Conservation (phyloP, 768 basidiomycete genomes). For the Trametes maxima region DNA sequence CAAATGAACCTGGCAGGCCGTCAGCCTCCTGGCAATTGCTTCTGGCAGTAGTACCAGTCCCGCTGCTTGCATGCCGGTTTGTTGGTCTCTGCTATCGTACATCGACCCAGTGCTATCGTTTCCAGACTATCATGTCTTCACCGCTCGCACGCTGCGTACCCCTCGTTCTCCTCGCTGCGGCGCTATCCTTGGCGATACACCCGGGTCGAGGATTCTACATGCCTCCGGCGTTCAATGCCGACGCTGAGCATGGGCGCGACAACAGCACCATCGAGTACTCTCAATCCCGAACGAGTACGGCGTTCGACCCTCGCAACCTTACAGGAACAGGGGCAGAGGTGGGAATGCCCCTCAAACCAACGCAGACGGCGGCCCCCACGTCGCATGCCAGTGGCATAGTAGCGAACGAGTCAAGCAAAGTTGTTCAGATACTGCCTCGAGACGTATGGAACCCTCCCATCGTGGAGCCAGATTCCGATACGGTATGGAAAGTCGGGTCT, state of each 20-base stretch:
- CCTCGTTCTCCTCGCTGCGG: neutral
- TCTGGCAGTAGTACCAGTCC: too few species aligned
- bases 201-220: slow-evolving; percentile 17
- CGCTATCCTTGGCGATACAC: neutral
- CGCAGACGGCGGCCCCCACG: neutral
- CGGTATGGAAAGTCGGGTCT: slow-evolving; percentile 54
- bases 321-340: neutral
- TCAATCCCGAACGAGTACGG: neutral
- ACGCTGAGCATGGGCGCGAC: neutral
- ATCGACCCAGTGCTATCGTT: neutral
- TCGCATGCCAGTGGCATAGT: too few species aligned
- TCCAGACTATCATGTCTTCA: neutral
- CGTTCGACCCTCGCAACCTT: neutral
- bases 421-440: neutral
- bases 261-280: neutral
- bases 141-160: neutral
- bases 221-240: slow-evolving; percentile 12
- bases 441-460: slow-evolving; percentile 55
- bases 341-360: neutral
- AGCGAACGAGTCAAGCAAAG: neutral
- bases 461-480: slow-evolving; percentile 45
- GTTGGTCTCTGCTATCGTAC: neutral
- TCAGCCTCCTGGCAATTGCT: too few species aligned
- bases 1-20: neutral
- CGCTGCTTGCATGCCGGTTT: neutral